These are phyloP conservation scores for Gentiana macrophylla DNA, from an alignment of 257 asterid species.

Conservation along the genomic window DNA sequence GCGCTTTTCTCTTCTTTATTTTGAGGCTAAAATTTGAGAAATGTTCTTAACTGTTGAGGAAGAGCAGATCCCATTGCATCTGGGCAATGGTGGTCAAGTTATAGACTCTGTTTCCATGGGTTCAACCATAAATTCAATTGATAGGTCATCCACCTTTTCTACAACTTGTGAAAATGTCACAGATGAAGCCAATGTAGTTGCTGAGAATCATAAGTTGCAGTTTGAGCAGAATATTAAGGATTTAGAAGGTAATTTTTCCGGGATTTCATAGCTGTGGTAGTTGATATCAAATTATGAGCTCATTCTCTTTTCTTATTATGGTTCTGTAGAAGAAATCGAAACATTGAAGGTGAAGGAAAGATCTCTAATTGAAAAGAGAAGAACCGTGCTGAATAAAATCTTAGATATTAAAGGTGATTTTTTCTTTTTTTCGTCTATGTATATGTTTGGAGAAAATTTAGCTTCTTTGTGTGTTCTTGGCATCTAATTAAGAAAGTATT, in stretches of 20 bases:
- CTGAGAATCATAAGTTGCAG: slow-evolving; percentile 18
- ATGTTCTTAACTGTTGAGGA: slow-evolving; percentile 24
- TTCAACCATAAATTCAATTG: slow-evolving; percentile 13
- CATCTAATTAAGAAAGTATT: slow-evolving; percentile 1
- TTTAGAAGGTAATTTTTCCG: slow-evolving; percentile 23
- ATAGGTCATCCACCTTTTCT: slow-evolving; percentile 7
- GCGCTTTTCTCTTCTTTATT: background rate
- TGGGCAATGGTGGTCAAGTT: slow-evolving; percentile 11
- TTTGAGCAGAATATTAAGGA: slow-evolving; percentile 23
- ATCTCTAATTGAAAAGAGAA: slow-evolving; percentile 23
- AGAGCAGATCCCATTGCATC: slow-evolving; percentile 20
- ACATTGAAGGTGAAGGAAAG: slow-evolving; percentile 20
- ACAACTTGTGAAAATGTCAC: slow-evolving; percentile 7
- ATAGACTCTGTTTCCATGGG: slow-evolving; percentile 12
- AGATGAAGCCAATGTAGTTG: slow-evolving; percentile 14
- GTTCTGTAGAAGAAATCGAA: slow-evolving; percentile 19
- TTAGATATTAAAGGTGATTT: slow-evolving; percentile 33
- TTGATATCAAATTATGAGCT: slow-evolving; percentile 1
- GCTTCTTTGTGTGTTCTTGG: background rate
- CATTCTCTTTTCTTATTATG: slow-evolving; percentile 4
- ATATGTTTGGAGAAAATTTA: background rate
- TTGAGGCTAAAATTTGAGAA: slow-evolving; percentile 9
- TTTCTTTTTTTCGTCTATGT: background rate
- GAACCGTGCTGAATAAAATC: slow-evolving; percentile 28
- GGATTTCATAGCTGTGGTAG: background rate